Conservation (phyloP, 371 early-diverging fungal genomes). For the Apophysomyces variabilis region DNA sequence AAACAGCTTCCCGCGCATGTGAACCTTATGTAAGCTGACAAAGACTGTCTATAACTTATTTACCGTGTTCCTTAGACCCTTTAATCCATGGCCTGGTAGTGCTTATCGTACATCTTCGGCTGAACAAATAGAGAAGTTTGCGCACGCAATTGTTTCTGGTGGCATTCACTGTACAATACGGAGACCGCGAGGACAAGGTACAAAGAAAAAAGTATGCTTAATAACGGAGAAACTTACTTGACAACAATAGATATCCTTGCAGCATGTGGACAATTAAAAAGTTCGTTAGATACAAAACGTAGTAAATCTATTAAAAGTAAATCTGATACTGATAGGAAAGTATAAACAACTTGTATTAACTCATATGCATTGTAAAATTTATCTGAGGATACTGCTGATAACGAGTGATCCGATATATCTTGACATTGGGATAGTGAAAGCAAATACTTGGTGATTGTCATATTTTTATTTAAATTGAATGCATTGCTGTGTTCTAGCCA, state of each 20-base stretch:
- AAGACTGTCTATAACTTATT: not conserved
- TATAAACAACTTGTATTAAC: too few relatives aligned
- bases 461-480: too few relatives aligned
- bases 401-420: too few relatives aligned
- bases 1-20: conserved; percentile 77
- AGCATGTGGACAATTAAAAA: conserved; percentile 77
- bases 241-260: conserved; percentile 68
- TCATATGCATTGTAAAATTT: too few relatives aligned
- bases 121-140: conserved; percentile 59
- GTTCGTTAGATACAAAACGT: conserved; percentile 25
- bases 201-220: conserved; percentile 10
- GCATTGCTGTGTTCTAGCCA: too few relatives aligned
- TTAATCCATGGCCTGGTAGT: conserved; percentile 83
- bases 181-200: conserved; percentile 62
- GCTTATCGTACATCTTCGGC: conserved; percentile 55
- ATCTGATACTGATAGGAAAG: too few relatives aligned
- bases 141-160: conserved; percentile 45
- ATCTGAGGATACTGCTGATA: too few relatives aligned
- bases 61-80: conserved; percentile 54
- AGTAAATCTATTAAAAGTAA: not conserved
- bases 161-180: conserved; percentile 61
- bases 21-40: conserved; percentile 72
- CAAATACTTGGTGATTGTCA: too few relatives aligned
- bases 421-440: too few relatives aligned
- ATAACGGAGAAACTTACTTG: not conserved